Conservation (phyloP, 371 early-diverging fungal genomes). For the Cladochytrium tenue region DNA sequence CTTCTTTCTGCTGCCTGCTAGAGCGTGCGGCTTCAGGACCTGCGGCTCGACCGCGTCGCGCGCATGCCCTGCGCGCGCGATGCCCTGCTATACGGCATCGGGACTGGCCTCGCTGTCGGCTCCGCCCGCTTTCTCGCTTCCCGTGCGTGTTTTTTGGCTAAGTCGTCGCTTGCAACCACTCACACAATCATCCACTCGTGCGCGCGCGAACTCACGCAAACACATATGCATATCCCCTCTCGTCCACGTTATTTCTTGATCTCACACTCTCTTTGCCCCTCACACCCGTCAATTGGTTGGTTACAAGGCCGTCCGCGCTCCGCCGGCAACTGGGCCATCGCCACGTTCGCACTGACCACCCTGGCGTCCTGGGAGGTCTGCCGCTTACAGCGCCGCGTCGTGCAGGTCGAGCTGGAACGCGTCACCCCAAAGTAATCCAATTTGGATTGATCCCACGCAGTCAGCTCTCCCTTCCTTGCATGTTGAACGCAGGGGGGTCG, state of each 20-base stretch:
- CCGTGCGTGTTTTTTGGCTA: too few species aligned
- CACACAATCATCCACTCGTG: too few species aligned
- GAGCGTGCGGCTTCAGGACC: conserved; percentile 19
- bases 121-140: conserved; percentile 13
- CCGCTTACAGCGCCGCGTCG: conserved; percentile 19
- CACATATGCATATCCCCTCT: too few species aligned
- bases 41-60: conserved; percentile 11
- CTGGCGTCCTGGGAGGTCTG: conserved; percentile 25
- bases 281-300: too few species aligned
- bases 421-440: conserved; percentile 10
- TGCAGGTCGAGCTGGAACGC: conserved; percentile 13
- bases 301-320: conserved; percentile 8
- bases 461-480: too few species aligned
- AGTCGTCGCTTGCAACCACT: too few species aligned
- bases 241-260: too few species aligned
- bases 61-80: conserved; percentile 18
- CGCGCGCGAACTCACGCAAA: too few species aligned
- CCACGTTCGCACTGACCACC: conserved; percentile 14
- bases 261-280: too few species aligned
- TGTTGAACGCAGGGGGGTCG: too few species aligned
- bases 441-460: too few species aligned
- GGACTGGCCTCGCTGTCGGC: conserved; percentile 11
- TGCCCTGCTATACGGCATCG: conserved; percentile 25
- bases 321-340: conserved; percentile 21
- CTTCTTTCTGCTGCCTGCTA: neutral